These are phyloP conservation scores for Arabidopsis lyrata DNA, from an alignment of 441 rosid genomes.

Conservation along the genomic window DNA sequence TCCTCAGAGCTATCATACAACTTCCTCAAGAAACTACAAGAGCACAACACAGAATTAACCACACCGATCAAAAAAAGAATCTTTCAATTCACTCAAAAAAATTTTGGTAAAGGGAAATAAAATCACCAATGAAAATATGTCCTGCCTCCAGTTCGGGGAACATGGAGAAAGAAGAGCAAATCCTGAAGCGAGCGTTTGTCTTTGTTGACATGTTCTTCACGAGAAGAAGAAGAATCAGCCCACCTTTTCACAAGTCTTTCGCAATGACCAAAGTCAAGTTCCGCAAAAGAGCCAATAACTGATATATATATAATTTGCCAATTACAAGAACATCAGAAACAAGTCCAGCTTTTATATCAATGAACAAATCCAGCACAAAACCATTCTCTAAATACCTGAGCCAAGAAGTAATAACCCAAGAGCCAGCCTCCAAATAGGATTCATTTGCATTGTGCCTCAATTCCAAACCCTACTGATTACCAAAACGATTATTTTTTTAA, in stretches of 20 bases:
- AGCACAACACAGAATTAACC: slow-evolving; percentile 28
- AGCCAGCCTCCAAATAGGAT: slow-evolving; percentile 52
- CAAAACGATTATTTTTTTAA: not conserved
- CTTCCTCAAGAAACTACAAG: slow-evolving; percentile 83
- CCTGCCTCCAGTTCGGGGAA: slow-evolving; percentile 98
- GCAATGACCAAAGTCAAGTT: slow-evolving; percentile 65
- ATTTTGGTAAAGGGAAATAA: not conserved
- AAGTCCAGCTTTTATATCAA: slow-evolving; percentile 4
- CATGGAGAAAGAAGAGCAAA: slow-evolving; percentile 89
- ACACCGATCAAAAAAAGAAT: slow-evolving; percentile 3
- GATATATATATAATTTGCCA: slow-evolving; percentile 29
- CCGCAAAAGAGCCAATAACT: slow-evolving; percentile 57
- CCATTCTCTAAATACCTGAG: slow-evolving; percentile 53
- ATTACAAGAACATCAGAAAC: slow-evolving; percentile 24
- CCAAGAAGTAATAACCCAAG: slow-evolving; percentile 54
- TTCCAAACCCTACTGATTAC: slow-evolving; percentile 45
- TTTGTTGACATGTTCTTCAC: slow-evolving; percentile 53
- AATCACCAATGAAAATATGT: slow-evolving; percentile 89
- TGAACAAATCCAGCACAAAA: not conserved
- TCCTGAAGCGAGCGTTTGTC: slow-evolving; percentile 75
- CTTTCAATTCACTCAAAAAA: not conserved
- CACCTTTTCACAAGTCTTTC: slow-evolving; percentile 72
- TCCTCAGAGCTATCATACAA: slow-evolving; percentile 69
- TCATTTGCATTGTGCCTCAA: slow-evolving; percentile 52
- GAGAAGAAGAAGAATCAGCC: slow-evolving; percentile 68